Conservation (phyloP, 2,329 filamentous ascomycete species). For the Lecanicillium sp. region DNA sequence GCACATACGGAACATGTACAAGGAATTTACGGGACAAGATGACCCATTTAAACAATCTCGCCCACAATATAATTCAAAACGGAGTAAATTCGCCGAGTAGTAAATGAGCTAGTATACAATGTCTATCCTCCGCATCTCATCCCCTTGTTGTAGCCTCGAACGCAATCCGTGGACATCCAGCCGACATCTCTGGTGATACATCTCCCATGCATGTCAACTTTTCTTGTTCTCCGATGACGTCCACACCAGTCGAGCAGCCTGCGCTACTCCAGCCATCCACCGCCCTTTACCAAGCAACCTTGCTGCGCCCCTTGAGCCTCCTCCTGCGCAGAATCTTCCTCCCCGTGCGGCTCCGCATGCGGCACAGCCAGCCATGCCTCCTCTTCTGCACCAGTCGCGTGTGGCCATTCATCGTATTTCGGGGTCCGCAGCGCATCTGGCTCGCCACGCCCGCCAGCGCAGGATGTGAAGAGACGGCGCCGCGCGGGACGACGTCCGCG, state of each 20-base stretch:
- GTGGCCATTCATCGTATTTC: constrained; percentile 47
- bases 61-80: neutral
- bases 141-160: too few relatives aligned
- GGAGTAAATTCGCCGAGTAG: constrained; percentile 2
- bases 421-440: constrained; percentile 51
- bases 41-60: too few relatives aligned
- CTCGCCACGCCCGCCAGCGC: constrained; percentile 32
- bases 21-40: too few relatives aligned
- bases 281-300: constrained; percentile 25
- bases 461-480: constrained; percentile 44
- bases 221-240: too few relatives aligned
- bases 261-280: too few relatives aligned
- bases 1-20: too few relatives aligned
- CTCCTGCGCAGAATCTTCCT: constrained; percentile 45
- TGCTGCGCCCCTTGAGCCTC: constrained; percentile 43
- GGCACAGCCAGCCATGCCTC: constrained; percentile 48
- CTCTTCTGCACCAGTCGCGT: constrained; percentile 52
- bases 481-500: constrained; percentile 37
- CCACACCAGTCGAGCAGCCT: too few relatives aligned
- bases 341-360: constrained; percentile 42
- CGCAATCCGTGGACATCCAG: too few relatives aligned
- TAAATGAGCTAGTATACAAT: too few relatives aligned
- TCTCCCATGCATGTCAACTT: too few relatives aligned
- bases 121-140: too few relatives aligned
- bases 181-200: too few relatives aligned